Base-by-base conservation (phyloP, 345 rosid genomes). In the Pistacia atlantica region DNA sequence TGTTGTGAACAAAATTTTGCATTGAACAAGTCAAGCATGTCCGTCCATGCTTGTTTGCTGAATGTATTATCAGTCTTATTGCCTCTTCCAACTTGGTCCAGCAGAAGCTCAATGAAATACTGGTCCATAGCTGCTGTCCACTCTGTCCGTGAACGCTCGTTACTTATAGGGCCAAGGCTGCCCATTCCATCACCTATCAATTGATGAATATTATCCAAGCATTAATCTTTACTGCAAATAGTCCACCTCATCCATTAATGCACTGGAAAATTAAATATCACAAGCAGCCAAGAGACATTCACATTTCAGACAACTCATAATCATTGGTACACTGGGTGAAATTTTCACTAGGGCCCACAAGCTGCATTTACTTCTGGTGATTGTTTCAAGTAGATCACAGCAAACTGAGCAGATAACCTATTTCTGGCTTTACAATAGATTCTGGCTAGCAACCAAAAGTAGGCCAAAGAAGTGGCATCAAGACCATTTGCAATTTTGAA, bases 31-130 rank as follows among this genome's bases (percentile, higher is more conserved):
- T 79, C 82, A 57, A 94, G 89, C 95, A 94, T 94, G 58, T 92
- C 94, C 3, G 83, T 83, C 98, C 97, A 92, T 37, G 96, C 95
- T 82, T 92, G 96, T 74, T 92, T 94, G 77, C 70, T 89, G 70
- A 92, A 94, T 65, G 89, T 78, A 71, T 81, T 85, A 69, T 80
- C 85, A 51, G 67, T 79, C 86, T 82, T 92, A 67, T 89, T 92
- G 79, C 98, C 93, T 84, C 86, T 88, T 65, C 88, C 89, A 9
- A 90, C 84, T 77, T 92, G 93, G 80, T 89, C 97, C 79, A 94
- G 80, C 92, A 94, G 81, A 75, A 94, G 93, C 83, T 87, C 92
- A 59, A 92, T 79, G 58, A 94, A 90, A 81, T 82, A 87, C 58
- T 83, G 91, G 81, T 94, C 97, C 98, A 92, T 94, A 8, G 74